Evolutionary conservation across 768 basidiomycete genomes (phyloP).

Genomic region (Psilocybe tampanensis): DNA sequence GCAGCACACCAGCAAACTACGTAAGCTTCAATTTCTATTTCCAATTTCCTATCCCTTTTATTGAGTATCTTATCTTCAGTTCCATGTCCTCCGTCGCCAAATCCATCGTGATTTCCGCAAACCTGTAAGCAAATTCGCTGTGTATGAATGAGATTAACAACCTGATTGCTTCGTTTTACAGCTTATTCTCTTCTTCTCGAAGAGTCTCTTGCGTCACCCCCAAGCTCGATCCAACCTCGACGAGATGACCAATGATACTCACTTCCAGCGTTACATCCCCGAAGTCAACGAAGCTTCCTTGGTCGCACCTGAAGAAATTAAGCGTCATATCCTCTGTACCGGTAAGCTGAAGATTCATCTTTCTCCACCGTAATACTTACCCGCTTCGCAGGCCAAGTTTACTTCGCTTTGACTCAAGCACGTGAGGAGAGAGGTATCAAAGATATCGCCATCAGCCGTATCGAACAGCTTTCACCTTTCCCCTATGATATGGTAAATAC

Average conservation of each 20-base stretch:
- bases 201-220: conserved; percentile 94
- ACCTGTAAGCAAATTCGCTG: conserved; percentile 55
- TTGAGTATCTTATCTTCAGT: conserved; percentile 42
- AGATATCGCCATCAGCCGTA: conserved; percentile 89
- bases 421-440: conserved; percentile 90
- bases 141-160: neutral
- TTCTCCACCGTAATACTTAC: neutral
- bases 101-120: conserved; percentile 98
- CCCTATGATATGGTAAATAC: conserved; percentile 89
- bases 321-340: conserved; percentile 89
- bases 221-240: conserved; percentile 81
- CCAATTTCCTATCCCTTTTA: neutral
- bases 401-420: conserved; percentile 85
- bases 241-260: conserved; percentile 87
- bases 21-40: conserved; percentile 37
- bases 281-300: conserved; percentile 71
- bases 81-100: conserved; percentile 97
- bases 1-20: conserved; percentile 92
- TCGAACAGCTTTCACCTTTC: conserved; percentile 97
- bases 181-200: conserved; percentile 97
- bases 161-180: conserved; percentile 26
- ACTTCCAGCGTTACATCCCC: conserved; percentile 93
- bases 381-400: conserved; percentile 79
- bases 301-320: conserved; percentile 82
- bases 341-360: conserved; percentile 35